Conservation (phyloP, 495 filamentous ascomycete genomes). For the Aspergillus egyptiacus region DNA sequence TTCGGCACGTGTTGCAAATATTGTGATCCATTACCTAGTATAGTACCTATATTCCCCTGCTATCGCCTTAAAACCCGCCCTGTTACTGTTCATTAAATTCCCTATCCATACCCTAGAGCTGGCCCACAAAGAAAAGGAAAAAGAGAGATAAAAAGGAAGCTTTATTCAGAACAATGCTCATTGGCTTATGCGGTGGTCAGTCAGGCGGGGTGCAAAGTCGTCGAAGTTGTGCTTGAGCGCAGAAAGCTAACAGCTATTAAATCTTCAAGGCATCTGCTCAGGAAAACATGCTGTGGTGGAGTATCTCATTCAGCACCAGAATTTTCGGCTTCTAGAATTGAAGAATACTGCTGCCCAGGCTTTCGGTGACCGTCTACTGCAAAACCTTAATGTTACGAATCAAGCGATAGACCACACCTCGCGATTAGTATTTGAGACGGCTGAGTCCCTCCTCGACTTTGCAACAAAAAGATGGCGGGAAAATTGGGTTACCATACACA, state of each 20-base stretch:
- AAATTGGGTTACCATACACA: conserved; percentile 77
- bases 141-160: too few species aligned
- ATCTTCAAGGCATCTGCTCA: conserved; percentile 68
- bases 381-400: conserved; percentile 22
- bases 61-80: too few species aligned
- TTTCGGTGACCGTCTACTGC: conserved; percentile 26
- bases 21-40: too few species aligned
- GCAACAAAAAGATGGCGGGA: conserved; percentile 80
- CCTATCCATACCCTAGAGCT: too few species aligned
- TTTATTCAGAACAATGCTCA: conserved; percentile 63
- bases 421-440: conserved; percentile 47
- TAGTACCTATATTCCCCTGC: too few species aligned
- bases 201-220: conserved; percentile 12
- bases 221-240: neutral
- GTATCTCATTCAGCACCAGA: conserved; percentile 71
- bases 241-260: conserved; percentile 14
- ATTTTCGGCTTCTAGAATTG: conserved; percentile 52
- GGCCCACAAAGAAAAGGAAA: too few species aligned
- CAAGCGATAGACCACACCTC: conserved; percentile 19
- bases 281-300: conserved; percentile 82
- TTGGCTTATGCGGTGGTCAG: conserved; percentile 87
- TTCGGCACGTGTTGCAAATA: too few species aligned
- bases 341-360: conserved; percentile 15
- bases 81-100: too few species aligned
- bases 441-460: conserved; percentile 66